Conservation (phyloP, 495 filamentous ascomycete genomes). For the Cetradonia linearis region DNA sequence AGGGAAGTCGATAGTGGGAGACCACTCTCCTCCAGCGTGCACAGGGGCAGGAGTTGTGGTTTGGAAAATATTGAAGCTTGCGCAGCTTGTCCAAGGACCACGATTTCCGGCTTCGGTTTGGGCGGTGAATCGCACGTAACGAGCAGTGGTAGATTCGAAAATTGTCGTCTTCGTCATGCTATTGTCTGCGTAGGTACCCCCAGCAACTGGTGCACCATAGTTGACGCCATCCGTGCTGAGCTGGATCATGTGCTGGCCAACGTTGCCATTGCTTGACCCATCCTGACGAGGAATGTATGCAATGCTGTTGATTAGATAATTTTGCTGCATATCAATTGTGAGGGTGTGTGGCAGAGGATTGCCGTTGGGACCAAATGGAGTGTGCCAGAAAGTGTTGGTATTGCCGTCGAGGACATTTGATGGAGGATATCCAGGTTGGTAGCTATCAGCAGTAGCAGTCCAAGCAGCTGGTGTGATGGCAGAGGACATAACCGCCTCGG, state of each 20-base stretch:
- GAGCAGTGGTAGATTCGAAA: conserved; percentile 31
- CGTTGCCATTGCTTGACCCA: conserved; percentile 17
- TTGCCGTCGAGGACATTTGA: conserved; percentile 22
- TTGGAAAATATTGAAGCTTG: conserved; percentile 29
- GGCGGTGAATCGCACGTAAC: conserved; percentile 36
- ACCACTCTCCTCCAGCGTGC: conserved; percentile 31
- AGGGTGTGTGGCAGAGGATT: conserved; percentile 17
- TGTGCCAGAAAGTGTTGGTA: conserved; percentile 19
- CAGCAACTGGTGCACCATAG: conserved; percentile 32
- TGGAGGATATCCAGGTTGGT: conserved; percentile 17
- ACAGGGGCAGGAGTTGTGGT: conserved; percentile 14
- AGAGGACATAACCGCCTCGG: conserved; percentile 3
- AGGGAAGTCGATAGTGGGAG: conserved; percentile 43
- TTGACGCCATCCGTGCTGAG: conserved; percentile 30
- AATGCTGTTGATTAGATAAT: conserved; percentile 19
- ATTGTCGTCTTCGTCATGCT: conserved; percentile 33
- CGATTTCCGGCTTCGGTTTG: conserved; percentile 27
- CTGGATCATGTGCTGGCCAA: conserved; percentile 20
- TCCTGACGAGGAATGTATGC: conserved; percentile 20
- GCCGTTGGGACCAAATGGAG: not conserved
- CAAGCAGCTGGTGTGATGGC: conserved; percentile 17
- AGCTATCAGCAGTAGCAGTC: conserved; percentile 21
- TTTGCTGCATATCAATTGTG: conserved; percentile 21
- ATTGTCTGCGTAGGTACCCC: conserved; percentile 37
- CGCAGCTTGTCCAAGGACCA: conserved; percentile 29